Base-by-base conservation (phyloP, 2,329 filamentous ascomycete species). In the Oidium heveae region DNA sequence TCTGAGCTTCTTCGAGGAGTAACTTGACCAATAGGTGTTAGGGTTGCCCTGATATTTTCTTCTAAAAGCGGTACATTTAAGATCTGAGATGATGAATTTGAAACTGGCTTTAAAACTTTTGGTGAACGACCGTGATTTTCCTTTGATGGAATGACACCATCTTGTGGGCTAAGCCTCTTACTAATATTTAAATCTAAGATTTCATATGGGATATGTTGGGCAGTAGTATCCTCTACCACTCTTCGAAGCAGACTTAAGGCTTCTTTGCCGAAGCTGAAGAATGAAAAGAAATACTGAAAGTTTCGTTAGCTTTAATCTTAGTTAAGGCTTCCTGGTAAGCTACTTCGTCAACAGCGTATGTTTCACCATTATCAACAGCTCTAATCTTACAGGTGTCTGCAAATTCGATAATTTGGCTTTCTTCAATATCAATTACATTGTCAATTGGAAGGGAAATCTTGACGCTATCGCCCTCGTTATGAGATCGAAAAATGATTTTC, bases 401-500 rank as follows among this genome's bases (percentile, higher is more conserved):
- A 66, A 94, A 87, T 59, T 93, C 86, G 55, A 94, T 75, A 69
- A 95, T 86, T 55, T 86, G 82, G 51, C 82, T 91, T 59, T 94
- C 85, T 66, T 96, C 91, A 49, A 96, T 80, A 61, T 96, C 89
- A 56, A 96, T 80, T 20, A 96, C 76, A 60, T 94, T 94, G 56
- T 81, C 76, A 53, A 94, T 84, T 0, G 88, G 89, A 32, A 96
- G 69, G 0, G 85, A 91, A 55, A 96, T 93, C 70, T 96, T 96
- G 66, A 98, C 86, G 64, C 88, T 94, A 64, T 95, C 88, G 10
- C 91, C 89, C 58, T 95, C 89, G 63, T 96, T 96, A 68, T 93
- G 88, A 12, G 87, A 89, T 53, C 88, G 77, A 64, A 96, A 96
- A 56, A 96, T 95, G 61, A 94, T 88, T 57, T 91, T 84, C 64